Percentiles rank a stretch among this genome's conserved stretches.
Evolutionary conservation across 306 rosid species (phyloP).

Genomic region (Quercus ilex): DNA sequence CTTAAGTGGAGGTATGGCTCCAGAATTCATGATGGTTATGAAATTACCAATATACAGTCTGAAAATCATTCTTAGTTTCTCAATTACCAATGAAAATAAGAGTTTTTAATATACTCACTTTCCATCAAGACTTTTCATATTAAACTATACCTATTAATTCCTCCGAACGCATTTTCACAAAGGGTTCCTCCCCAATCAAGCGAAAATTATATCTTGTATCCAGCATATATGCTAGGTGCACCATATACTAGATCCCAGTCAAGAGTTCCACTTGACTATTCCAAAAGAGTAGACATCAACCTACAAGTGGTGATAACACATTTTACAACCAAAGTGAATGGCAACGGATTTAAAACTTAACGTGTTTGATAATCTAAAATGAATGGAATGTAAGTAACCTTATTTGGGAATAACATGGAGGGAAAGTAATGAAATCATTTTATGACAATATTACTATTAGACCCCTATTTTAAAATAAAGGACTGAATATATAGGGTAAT

Average conservation of each 20-base stretch:
- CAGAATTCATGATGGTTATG: background rate
- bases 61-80: background rate
- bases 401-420: too few species aligned
- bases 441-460: too few species aligned
- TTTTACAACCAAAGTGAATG: background rate
- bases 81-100: background rate
- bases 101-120: background rate
- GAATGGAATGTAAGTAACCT: background rate
- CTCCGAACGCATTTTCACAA: conserved; percentile 15
- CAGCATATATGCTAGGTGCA: too few species aligned
- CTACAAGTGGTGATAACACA: background rate
- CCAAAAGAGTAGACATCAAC: conserved; percentile 36
- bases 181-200: conserved; percentile 36
- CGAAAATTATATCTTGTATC: too few species aligned
- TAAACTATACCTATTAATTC: conserved; percentile 19
- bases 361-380: background rate
- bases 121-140: background rate
- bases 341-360: background rate
- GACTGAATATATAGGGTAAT: too few species aligned
- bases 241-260: background rate
- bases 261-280: conserved; percentile 34
- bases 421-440: too few species aligned
- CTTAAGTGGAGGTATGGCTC: too few species aligned
- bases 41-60: background rate
- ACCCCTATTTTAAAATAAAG: too few species aligned